Evolutionary conservation across 139 green algal species (phyloP).

Genomic region (Coccomyxa sp.): DNA sequence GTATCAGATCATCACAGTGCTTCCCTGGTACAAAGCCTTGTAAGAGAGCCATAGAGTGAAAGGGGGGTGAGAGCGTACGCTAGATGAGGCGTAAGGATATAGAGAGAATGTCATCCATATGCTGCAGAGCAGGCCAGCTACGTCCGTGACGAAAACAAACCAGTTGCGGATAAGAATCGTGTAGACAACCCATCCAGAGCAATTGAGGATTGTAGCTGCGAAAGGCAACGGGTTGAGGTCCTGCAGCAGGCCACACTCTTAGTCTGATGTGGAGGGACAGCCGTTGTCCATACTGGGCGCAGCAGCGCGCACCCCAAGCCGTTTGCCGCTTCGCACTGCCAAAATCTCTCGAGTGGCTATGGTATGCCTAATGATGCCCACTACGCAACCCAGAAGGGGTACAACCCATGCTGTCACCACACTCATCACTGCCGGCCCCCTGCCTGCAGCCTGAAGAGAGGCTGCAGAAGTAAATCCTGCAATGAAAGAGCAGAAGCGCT

Average conservation of each 20-base stretch:
- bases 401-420: neutral
- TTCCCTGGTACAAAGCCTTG: neutral
- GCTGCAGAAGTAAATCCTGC: too few species aligned
- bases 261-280: too few species aligned
- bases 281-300: neutral
- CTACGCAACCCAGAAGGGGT: constrained; percentile 2
- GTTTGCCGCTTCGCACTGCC: neutral
- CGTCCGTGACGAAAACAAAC: constrained; percentile 14
- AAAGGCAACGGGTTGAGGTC: constrained; percentile 17
- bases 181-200: constrained; percentile 15
- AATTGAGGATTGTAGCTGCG: constrained; percentile 13
- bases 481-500: too few species aligned
- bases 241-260: neutral
- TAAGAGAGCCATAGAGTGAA: too few species aligned
- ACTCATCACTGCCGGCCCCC: too few species aligned
- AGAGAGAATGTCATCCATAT: constrained; percentile 14
- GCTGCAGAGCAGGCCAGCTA: constrained; percentile 5
- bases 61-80: neutral
- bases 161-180: constrained; percentile 14
- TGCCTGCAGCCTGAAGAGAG: too few species aligned
- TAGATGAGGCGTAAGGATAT: neutral
- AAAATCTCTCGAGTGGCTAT: neutral
- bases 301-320: neutral
- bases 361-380: neutral
- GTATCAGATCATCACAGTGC: neutral